Base-by-base conservation (phyloP, 345 rosid genomes). In the Clarkia xantiana region DNA sequence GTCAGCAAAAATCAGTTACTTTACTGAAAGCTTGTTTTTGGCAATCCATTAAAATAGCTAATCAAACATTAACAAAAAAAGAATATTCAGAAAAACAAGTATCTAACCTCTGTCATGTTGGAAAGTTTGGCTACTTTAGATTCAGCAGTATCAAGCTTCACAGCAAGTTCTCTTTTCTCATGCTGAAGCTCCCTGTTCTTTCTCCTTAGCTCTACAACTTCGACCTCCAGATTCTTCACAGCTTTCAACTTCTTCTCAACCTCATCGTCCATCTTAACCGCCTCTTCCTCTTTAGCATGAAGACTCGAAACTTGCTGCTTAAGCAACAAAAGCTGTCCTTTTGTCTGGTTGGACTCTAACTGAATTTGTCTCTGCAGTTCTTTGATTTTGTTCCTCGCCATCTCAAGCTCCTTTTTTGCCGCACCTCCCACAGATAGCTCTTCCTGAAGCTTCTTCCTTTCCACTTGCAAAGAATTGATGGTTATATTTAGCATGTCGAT, bases 361-460 rank as follows among this genome's bases (percentile, higher is more conserved):
- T 91, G 94, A 68, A 91, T 82, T 59, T 85, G 94, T 60, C 86
- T 78, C 67, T 89, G 95, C 56, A 85, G 62, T 64, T 82, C 95
- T 70, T 71, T 85, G 42, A 85, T 78, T 67, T 85, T 85, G 75
- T 67, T 76, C 66, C 87, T 75, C 6, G 95, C n/a, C n/a, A n/a
- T n/a, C n/a, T n/a, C n/a, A n/a, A n/a, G n/a, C n/a, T n/a, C n/a
- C n/a, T n/a, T n/a, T n/a, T n/a, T n/a, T n/a, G n/a, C n/a, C n/a
- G n/a, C n/a, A n/a, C n/a, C n/a, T n/a, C n/a, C n/a, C n/a, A n/a
- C n/a, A n/a, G n/a, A 81, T 22, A 39, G 54, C 61, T 85, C 95
- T 59, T 85, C 97, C 63, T 75, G 97, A 59, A 85, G 86, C 62
- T 82, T 89, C 69, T 75, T 84, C 77, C 83, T 73, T 68, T 82